Base-by-base conservation (phyloP, 2,329 filamentous ascomycete species). In the Diaporthe ampelina region DNA sequence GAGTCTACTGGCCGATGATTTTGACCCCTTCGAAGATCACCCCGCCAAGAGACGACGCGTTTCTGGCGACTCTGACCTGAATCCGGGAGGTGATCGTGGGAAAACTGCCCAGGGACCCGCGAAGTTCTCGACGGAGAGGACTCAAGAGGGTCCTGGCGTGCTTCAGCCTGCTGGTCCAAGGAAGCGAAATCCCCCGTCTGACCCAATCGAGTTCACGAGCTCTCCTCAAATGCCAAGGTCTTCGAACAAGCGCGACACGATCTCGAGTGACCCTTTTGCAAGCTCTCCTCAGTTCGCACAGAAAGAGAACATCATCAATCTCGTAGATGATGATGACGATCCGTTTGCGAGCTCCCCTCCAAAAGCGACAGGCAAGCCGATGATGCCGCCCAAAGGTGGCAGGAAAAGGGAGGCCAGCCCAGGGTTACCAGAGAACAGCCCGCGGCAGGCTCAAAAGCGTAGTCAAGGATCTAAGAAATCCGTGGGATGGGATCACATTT, bases 401-500 rank as follows among this genome's bases (percentile, higher is more conserved):
- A 32, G 71, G 71, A 70, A 54, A 50, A 73, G 58, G 75, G 77
- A 73, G 76, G 72, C 43, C 76, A 81, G 26, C 72, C 76, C 11
- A 79, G 58, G 52, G 4, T 4, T 74, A 21, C 57, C 80, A 48
- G 75, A 40, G 40, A 81, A 78, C 71, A 79, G 81, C 0, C 80
- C 77, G 9, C 73, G 43, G 0, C 71, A 73, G 1, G 73, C 74
- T 17, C 67, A n/a, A 76, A 77, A 24, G 8, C 45, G 29, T 10
- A 45, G 15, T 1, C 79, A 75, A 21, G 58, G 77, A 8, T 74
- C 79, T 7, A 82, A 76, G 59, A 73, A 78, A 26, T 77, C 79
- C 6, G 79, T 78, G 4, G 80, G 81, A 0, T 88, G 86, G 86
- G 87, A 88, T 77, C 87, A 86, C 0, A 89, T 89, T 68, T 89